A percentile compares a stretch with the other conserved stretches of the same genome.
These are phyloP conservation scores for Pseudonitzschia delicatissima DNA, from an alignment of 108 stramenopile genomes.

Conservation along the genomic window DNA sequence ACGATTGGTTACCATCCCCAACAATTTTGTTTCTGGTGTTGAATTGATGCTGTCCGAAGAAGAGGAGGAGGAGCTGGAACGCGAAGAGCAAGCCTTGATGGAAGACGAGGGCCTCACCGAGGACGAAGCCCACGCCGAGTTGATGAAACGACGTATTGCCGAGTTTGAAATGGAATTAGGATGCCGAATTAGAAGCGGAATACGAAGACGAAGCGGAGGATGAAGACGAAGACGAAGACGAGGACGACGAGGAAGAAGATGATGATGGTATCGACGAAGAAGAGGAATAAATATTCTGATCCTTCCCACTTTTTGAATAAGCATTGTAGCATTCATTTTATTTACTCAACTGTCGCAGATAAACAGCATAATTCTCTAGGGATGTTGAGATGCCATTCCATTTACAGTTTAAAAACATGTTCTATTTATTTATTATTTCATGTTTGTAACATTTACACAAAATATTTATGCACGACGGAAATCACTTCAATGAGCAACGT, in stretches of 20 bases:
- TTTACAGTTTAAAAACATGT: too few relatives aligned
- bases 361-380: too few relatives aligned
- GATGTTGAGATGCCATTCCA: too few relatives aligned
- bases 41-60: slow-evolving; percentile 20
- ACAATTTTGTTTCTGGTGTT: slow-evolving; percentile 53
- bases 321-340: too few relatives aligned
- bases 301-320: too few relatives aligned
- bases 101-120: slow-evolving; percentile 1
- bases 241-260: neutral
- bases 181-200: neutral
- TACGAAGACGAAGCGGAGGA: slow-evolving; percentile 1
- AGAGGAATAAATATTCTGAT: neutral
- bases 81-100: neutral
- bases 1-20: slow-evolving; percentile 80
- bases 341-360: too few relatives aligned
- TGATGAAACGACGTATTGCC: slow-evolving; percentile 9
- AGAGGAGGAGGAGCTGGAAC: slow-evolving; percentile 22
- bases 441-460: too few relatives aligned
- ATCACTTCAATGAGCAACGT: too few relatives aligned
- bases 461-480: too few relatives aligned
- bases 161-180: slow-evolving; percentile 1
- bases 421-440: too few relatives aligned
- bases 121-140: slow-evolving; percentile 2
- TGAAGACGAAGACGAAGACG: neutral
- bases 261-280: slow-evolving; percentile 2